Evolutionary conservation across 768 basidiomycete species (phyloP).

Genomic region (Galerina marginata): DNA sequence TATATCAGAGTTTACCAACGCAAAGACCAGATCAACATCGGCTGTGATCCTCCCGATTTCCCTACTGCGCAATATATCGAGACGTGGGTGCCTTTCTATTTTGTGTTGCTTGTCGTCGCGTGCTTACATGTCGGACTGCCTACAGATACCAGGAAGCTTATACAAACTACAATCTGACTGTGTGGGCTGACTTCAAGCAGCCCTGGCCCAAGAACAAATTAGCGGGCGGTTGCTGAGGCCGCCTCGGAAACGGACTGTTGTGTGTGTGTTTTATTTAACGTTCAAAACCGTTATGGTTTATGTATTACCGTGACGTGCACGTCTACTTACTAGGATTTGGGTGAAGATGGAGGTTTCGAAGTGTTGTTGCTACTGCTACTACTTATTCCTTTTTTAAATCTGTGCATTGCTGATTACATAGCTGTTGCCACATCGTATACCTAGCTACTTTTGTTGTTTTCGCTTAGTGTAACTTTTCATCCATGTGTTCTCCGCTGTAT

Average conservation of each 20-base stretch:
- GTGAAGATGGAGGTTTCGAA: too few species aligned
- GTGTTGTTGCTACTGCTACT: too few species aligned
- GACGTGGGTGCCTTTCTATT: constrained; percentile 40
- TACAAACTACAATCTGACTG: constrained; percentile 59
- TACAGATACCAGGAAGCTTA: constrained; percentile 67
- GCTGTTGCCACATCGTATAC: too few species aligned
- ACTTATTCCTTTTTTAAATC: too few species aligned
- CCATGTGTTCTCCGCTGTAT: too few species aligned
- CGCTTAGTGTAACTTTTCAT: too few species aligned
- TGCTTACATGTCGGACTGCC: background rate
- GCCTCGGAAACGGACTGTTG: background rate
- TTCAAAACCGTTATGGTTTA: too few species aligned
- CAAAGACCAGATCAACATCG: constrained; percentile 51
- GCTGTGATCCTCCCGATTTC: constrained; percentile 68
- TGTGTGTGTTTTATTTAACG: too few species aligned
- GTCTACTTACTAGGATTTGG: too few species aligned
- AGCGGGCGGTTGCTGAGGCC: constrained; percentile 1
- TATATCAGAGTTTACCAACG: constrained; percentile 77
- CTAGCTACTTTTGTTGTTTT: too few species aligned
- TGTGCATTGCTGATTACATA: too few species aligned
- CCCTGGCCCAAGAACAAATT: constrained; percentile 58
- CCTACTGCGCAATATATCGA: constrained; percentile 80
- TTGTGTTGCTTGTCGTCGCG: background rate
- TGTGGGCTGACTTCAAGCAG: constrained; percentile 50
- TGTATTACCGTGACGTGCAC: too few species aligned